Evolutionary conservation across 495 filamentous ascomycete genomes (phyloP).

Genomic region (Penicillium angulare): DNA sequence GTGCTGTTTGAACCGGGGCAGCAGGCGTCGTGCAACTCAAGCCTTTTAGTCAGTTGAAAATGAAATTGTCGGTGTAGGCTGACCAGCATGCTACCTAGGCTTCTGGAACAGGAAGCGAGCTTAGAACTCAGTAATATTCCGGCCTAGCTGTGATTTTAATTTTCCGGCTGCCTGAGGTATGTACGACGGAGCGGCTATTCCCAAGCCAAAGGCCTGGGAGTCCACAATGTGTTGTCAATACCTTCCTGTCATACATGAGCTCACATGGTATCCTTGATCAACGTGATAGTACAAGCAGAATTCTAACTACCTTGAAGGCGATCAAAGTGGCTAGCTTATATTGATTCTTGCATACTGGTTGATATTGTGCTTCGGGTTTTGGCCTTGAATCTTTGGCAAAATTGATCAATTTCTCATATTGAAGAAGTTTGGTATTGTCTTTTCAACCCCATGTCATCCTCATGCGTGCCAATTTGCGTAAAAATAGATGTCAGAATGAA

Average conservation of each 20-base stretch:
- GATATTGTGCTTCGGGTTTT: too few relatives aligned
- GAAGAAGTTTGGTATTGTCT: background rate
- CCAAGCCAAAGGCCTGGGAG: constrained; percentile 4
- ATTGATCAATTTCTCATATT: background rate
- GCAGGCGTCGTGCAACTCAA: constrained; percentile 6
- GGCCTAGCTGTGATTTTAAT: constrained; percentile 7
- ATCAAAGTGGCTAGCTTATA: too few relatives aligned
- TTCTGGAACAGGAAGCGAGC: background rate
- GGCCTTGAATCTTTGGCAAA: background rate
- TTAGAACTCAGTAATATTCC: background rate
- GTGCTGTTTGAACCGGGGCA: background rate
- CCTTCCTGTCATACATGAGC: background rate
- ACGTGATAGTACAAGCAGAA: too few relatives aligned
- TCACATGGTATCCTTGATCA: constrained; percentile 10
- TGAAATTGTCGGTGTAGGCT: constrained; percentile 3
- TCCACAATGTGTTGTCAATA: background rate
- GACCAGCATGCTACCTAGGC: background rate
- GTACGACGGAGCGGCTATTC: background rate
- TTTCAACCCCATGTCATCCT: too few relatives aligned
- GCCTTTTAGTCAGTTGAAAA: background rate
- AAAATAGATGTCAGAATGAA: too few relatives aligned
- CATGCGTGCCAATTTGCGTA: too few relatives aligned
- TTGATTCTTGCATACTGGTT: too few relatives aligned
- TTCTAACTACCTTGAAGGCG: too few relatives aligned
- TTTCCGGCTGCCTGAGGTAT: background rate